Evolutionary conservation across 495 filamentous ascomycete species (phyloP).

Genomic region (Aspergillus nidulans): DNA sequence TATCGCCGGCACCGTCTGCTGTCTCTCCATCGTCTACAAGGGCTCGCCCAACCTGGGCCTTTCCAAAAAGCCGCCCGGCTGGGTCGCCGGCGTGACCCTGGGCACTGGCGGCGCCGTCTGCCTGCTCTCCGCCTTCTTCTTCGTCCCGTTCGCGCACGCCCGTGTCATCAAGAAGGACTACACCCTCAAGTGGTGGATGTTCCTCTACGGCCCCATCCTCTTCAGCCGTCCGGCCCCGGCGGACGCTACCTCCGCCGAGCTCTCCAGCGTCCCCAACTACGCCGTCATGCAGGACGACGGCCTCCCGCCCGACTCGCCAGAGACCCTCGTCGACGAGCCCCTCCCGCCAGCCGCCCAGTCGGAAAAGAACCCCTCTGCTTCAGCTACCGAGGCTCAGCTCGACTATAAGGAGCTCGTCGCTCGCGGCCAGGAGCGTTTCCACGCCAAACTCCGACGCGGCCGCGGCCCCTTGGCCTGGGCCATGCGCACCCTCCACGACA

Average conservation of each 20-base stretch:
- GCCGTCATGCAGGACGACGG: constrained; percentile 47
- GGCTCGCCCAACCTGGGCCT: constrained; percentile 54
- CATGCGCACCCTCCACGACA: constrained; percentile 64
- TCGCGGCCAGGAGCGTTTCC: constrained; percentile 44
- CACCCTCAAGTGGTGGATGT: constrained; percentile 49
- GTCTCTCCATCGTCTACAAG: constrained; percentile 61
- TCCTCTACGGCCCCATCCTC: constrained; percentile 51
- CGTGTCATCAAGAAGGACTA: constrained; percentile 53
- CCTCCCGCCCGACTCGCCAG: constrained; percentile 14
- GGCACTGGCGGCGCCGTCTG: constrained; percentile 49
- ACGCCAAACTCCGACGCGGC: constrained; percentile 50
- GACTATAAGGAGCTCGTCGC: constrained; percentile 55
- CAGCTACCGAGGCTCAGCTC: constrained; percentile 37
- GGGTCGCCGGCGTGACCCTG: constrained; percentile 52
- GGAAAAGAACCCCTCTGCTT: constrained; percentile 45
- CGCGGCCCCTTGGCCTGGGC: constrained; percentile 66
- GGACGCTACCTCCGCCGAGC: constrained; percentile 27
- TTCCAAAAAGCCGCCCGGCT: constrained; percentile 52
- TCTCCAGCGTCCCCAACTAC: constrained; percentile 50
- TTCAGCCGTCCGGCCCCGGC: constrained; percentile 40
- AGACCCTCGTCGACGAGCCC: constrained; percentile 20
- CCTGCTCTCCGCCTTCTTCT: constrained; percentile 52
- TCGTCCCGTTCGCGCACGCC: constrained; percentile 53
- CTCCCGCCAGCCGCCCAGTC: constrained; percentile 18
- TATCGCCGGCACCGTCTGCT: constrained; percentile 52